These are phyloP conservation scores for Russula lepida DNA, from an alignment of 768 basidiomycete genomes.

Conservation along the genomic window DNA sequence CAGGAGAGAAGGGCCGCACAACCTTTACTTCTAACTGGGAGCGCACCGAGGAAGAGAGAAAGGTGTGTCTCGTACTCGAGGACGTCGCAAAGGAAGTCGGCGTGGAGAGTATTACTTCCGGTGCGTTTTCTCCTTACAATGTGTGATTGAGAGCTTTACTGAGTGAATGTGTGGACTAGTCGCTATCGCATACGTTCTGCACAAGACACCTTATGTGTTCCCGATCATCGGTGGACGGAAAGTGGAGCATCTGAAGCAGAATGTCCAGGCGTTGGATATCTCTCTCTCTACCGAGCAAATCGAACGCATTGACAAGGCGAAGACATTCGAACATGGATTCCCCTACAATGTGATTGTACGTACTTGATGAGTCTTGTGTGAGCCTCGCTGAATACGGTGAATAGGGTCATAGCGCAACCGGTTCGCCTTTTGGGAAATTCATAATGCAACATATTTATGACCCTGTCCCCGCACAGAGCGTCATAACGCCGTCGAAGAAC, in stretches of 20 bases:
- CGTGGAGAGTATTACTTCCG: constrained; percentile 38
- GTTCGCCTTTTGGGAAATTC: too few relatives aligned
- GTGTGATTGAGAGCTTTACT: background rate
- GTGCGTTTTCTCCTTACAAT: constrained; percentile 25
- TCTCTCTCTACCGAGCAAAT: constrained; percentile 39
- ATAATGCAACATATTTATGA: background rate
- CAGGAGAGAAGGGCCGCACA: constrained; percentile 31
- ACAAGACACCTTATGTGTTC: constrained; percentile 46
- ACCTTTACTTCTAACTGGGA: too few relatives aligned
- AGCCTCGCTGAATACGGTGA: background rate
- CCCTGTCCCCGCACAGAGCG: background rate
- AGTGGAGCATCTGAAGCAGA: constrained; percentile 42
- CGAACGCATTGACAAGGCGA: constrained; percentile 34
- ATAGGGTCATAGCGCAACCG: background rate
- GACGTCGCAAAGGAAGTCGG: constrained; percentile 45
- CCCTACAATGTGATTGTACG: constrained; percentile 29
- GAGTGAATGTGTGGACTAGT: constrained; percentile 25
- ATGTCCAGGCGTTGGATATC: constrained; percentile 44
- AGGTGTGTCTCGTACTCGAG: constrained; percentile 25
- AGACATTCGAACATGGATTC: constrained; percentile 43
- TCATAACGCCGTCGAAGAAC: background rate
- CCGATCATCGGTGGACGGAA: constrained; percentile 46
- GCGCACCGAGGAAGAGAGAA: constrained; percentile 17
- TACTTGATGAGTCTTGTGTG: background rate
- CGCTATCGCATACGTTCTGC: constrained; percentile 47